phyloP scores from a whole-genome alignment of 805 yeast genomes.

The Clavispora phyllophila region DNA sequence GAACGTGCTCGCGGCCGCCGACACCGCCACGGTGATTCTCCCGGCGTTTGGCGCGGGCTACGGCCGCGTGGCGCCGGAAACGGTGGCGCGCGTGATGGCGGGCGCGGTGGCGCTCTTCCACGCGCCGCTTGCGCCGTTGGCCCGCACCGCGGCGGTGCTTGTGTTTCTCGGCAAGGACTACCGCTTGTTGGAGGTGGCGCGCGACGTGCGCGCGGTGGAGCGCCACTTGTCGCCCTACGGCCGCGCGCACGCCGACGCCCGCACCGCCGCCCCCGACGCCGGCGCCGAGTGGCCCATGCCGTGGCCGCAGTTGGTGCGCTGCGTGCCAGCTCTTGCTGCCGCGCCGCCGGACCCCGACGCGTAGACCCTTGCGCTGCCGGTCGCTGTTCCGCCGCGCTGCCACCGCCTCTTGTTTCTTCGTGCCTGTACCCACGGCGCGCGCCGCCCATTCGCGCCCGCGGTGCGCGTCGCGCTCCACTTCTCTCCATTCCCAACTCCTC shows the following conservation, averaged over 20 bases:
- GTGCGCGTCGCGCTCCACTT: background rate
- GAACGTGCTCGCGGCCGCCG: slow-evolving; percentile 13
- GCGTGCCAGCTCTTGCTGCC: background rate
- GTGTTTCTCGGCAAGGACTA: slow-evolving; percentile 18
- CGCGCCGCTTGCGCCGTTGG: slow-evolving; percentile 9
- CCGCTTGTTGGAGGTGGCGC: slow-evolving; percentile 6
- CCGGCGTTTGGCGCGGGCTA: slow-evolving; percentile 27
- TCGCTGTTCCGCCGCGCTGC: no score
- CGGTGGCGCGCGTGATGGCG: slow-evolving; percentile 16
- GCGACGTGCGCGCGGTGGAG: slow-evolving; percentile 1
- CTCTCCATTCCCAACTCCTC: background rate
- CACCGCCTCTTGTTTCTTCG: no score
- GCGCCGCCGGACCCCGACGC: no score
- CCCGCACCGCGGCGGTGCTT: slow-evolving; percentile 16
- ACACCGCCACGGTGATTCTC: slow-evolving; percentile 13
- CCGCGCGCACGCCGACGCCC: background rate
- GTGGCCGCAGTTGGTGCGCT: background rate
- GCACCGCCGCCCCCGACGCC: background rate
- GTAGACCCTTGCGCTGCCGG: no score
- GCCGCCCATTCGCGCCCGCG: background rate
- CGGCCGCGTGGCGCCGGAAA: slow-evolving; percentile 15
- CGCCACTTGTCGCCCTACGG: background rate
- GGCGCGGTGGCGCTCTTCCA: slow-evolving; percentile 17
- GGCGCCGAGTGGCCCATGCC: background rate
- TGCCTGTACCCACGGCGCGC: no score